These are phyloP conservation scores for Cubamyces lactineus DNA, from an alignment of 768 basidiomycete genomes.

Conservation along the genomic window DNA sequence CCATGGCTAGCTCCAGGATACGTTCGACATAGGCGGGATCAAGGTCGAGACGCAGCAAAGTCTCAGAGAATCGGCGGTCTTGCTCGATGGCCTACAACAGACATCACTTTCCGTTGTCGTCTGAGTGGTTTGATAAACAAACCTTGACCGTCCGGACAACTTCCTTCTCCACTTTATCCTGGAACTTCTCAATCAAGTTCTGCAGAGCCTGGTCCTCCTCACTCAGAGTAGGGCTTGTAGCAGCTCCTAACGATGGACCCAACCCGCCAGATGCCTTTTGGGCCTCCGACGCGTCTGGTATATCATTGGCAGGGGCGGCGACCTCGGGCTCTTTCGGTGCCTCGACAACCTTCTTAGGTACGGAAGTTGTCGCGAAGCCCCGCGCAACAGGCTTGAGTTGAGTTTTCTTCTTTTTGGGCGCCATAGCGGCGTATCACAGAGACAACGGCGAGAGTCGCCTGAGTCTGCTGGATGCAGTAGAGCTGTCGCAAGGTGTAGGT, in stretches of 20 bases:
- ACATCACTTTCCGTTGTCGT: neutral
- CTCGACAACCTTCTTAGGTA: slow-evolving; percentile 70
- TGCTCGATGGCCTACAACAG: slow-evolving; percentile 69
- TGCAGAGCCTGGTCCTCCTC: slow-evolving; percentile 65
- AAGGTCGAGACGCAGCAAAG: slow-evolving; percentile 63
- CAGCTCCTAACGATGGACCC: slow-evolving; percentile 29
- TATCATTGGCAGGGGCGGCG: slow-evolving; percentile 26
- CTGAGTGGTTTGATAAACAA: slow-evolving; percentile 9
- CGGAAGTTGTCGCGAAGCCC: slow-evolving; percentile 81
- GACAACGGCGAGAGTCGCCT: slow-evolving; percentile 16
- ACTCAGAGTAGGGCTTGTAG: slow-evolving; percentile 40
- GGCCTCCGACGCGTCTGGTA: slow-evolving; percentile 19
- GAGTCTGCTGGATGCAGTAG: neutral
- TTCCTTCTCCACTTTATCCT: slow-evolving; percentile 90
- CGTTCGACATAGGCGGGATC: slow-evolving; percentile 60
- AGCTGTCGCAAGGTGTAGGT: too few relatives aligned
- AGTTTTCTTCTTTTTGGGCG: slow-evolving; percentile 81
- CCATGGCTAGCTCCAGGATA: slow-evolving; percentile 56
- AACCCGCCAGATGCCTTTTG: neutral
- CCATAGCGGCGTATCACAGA: slow-evolving; percentile 46
- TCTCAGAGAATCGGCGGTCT: slow-evolving; percentile 74
- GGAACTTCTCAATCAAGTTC: slow-evolving; percentile 74
- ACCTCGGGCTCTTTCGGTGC: slow-evolving; percentile 29
- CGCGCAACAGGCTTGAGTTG: slow-evolving; percentile 74
- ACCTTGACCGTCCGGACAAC: slow-evolving; percentile 75